Conservation (phyloP, 805 yeast genomes). For the Yarrowia divulgata region DNA sequence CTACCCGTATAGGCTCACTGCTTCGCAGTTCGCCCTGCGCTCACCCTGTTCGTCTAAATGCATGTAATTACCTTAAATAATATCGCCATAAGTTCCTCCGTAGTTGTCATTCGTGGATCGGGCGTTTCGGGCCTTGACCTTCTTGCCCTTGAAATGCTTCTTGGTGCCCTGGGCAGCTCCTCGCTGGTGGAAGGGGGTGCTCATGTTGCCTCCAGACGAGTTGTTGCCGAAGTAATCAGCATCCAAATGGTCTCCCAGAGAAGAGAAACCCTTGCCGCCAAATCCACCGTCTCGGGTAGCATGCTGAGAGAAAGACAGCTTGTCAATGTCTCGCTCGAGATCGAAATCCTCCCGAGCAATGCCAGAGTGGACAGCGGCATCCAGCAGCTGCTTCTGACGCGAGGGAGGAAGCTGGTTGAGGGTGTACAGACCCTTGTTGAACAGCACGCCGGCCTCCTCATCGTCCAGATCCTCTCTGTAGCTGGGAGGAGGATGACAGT, state of each 20-base stretch:
- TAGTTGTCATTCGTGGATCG: constrained; percentile 31
- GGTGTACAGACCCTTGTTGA: constrained; percentile 78
- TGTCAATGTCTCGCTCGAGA: constrained; percentile 70
- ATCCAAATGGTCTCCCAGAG: constrained; percentile 84
- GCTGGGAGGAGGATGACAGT: constrained; percentile 76
- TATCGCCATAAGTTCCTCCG: constrained; percentile 37
- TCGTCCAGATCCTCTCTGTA: constrained; percentile 39
- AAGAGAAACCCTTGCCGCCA: constrained; percentile 55
- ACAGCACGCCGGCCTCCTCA: constrained; percentile 68
- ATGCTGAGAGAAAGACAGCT: constrained; percentile 81
- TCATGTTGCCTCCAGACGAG: constrained; percentile 65
- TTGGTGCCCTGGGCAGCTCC: constrained; percentile 52
- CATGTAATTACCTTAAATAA: constrained; percentile 2
- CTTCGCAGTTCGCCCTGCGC: too few species aligned
- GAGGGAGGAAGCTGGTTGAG: constrained; percentile 70
- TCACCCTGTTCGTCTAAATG: too few species aligned
- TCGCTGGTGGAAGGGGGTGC: constrained; percentile 72
- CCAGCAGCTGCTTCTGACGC: constrained; percentile 68
- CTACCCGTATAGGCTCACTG: background rate
- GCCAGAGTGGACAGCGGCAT: constrained; percentile 54
- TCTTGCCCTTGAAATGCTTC: constrained; percentile 79
- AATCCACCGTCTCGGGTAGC: constrained; percentile 57
- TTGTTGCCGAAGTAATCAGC: constrained; percentile 81
- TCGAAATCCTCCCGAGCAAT: constrained; percentile 58
- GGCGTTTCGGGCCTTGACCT: constrained; percentile 57